Base-by-base conservation (phyloP, 2,329 filamentous ascomycete species). In the Paraconiothyrium brasiliense region DNA sequence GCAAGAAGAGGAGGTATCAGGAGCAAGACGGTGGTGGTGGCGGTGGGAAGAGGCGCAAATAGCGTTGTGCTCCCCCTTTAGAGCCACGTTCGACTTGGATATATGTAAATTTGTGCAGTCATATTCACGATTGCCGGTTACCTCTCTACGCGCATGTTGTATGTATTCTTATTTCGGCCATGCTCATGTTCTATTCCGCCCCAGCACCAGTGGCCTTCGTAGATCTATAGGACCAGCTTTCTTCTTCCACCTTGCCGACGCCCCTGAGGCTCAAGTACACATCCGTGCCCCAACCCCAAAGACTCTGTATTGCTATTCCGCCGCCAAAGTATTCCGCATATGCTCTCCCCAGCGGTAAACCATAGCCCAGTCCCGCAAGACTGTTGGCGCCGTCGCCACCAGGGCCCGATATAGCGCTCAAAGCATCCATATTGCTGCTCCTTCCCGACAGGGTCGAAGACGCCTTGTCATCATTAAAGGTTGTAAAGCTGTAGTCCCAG, bases 291-390 rank as follows among this genome's bases (percentile, higher is more conserved):
- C 95, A 99, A 4, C 95, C 94, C 83, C 93, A 95, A 50, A 98
- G 80, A 76, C 93, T 97, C 84, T 99, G 94, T n/a, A 99, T 90
- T 4, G 90, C 90, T 61, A 99, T 95, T 2, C 94, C 94, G 0
- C 95, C 95, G 2, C 95, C 95, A 83, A 99, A 99, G 73, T 98
- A 99, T 82, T 99, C 94, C 0, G 95, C 95, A 75, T 99, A 99
- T 0, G 95, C 94, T 64, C 95, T 86, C 57, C 93, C 93, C 24
- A 99, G 80, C 1, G 95, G 95, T 65, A 99, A 77, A 0, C 95
- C 95, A 76, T 99, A 99, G 1, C 95, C 95, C 52, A 99, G 80
- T 0, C 95, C 95, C 0, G 95, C 95, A 62, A 99, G 72, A 60
- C 79, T 96, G 48, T 92, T 94, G 75, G 91, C 94, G 0, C 87